Conservation (phyloP, 345 rosid genomes). For the Murraya paniculata region DNA sequence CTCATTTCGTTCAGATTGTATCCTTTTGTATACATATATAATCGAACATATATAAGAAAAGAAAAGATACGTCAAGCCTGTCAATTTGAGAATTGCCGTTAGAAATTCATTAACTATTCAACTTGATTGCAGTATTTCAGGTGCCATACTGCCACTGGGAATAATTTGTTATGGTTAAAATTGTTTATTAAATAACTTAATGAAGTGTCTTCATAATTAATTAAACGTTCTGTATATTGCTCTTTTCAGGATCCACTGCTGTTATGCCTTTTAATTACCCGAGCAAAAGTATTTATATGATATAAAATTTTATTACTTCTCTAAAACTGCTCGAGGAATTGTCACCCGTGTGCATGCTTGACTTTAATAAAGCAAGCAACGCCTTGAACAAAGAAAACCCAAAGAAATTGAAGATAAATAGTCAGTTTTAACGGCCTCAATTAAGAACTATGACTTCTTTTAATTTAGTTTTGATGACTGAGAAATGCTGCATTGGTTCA, state of each 20-base stretch:
- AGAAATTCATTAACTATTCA: not conserved
- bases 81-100: not conserved
- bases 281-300: not conserved
- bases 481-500: not conserved
- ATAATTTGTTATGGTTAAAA: not conserved
- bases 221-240: too few relatives aligned
- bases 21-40: not conserved
- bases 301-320: too few relatives aligned
- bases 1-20: too few relatives aligned
- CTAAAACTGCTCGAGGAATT: not conserved
- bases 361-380: not conserved
- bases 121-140: not conserved
- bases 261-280: not conserved
- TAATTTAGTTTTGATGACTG: not conserved
- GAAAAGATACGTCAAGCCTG: not conserved
- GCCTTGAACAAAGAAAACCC: not conserved
- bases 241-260: too few relatives aligned
- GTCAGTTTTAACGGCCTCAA: constrained; percentile 17
- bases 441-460: constrained; percentile 17
- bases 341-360: not conserved
- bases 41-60: not conserved
- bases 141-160: not conserved
- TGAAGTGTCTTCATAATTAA: too few relatives aligned
- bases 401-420: not conserved
- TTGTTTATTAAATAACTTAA: not conserved